Evolutionary conservation across 2,329 filamentous ascomycete species (phyloP).

Genomic region (Teratosphaeria gauchensis): DNA sequence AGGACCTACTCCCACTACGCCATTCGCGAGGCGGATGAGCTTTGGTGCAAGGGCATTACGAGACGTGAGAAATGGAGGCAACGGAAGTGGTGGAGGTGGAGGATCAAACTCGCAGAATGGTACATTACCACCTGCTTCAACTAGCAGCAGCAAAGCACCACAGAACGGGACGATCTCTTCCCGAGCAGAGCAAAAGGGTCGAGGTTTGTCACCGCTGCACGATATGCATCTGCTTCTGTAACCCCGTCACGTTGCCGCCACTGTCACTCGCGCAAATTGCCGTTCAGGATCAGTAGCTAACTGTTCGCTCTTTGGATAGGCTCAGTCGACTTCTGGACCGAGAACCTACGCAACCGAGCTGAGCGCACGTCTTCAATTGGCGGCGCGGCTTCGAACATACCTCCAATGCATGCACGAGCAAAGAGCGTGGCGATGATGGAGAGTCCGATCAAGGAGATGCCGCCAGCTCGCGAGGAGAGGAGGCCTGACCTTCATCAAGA

Average conservation of each 20-base stretch:
- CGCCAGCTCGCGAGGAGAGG: slow-evolving; percentile 48
- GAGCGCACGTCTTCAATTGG: slow-evolving; percentile 57
- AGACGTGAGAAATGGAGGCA: slow-evolving; percentile 52
- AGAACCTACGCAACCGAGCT: slow-evolving; percentile 85
- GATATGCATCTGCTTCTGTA: slow-evolving; percentile 4
- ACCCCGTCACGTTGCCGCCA: slow-evolving; percentile 3
- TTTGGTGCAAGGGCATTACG: slow-evolving; percentile 75
- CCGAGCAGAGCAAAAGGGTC: slow-evolving; percentile 43
- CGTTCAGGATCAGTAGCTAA: slow-evolving; percentile 34
- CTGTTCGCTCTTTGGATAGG: slow-evolving; percentile 41
- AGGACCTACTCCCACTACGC: slow-evolving; percentile 51
- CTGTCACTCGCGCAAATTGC: slow-evolving; percentile 23
- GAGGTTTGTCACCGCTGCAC: slow-evolving; percentile 43
- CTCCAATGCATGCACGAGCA: slow-evolving; percentile 49
- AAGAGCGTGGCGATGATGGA: slow-evolving; percentile 59
- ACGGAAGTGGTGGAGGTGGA: slow-evolving; percentile 26
- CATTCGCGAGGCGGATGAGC: slow-evolving; percentile 77
- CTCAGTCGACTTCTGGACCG: slow-evolving; percentile 91
- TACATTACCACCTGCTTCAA: slow-evolving; percentile 22
- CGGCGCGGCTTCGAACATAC: slow-evolving; percentile 7
- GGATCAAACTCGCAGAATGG: slow-evolving; percentile 24
- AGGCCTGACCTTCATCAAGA: slow-evolving; percentile 87
- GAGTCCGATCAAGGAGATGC: slow-evolving; percentile 37
- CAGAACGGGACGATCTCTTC: slow-evolving; percentile 35
- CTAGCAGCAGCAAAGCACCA: slow-evolving; percentile 6